phyloP scores from a whole-genome alignment of 768 basidiomycete genomes.

The Plicaturopsis crispa region DNA sequence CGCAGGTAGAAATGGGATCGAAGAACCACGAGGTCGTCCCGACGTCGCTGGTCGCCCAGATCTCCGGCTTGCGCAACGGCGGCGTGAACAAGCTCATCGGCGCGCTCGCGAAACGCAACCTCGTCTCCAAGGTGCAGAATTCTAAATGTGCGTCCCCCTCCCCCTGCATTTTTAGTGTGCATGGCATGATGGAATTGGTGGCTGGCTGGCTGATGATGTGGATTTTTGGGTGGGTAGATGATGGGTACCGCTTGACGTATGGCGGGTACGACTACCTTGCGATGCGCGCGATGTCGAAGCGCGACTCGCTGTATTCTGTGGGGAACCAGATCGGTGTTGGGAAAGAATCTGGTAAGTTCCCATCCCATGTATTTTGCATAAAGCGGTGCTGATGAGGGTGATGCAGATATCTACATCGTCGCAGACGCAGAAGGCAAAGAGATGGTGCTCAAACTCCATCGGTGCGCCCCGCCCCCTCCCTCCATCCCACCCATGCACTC shows the following conservation, averaged over 20 bases:
- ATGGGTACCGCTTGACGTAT: conserved; percentile 95
- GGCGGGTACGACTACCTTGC: conserved; percentile 98
- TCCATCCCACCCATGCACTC: neutral
- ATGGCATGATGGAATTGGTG: too few relatives aligned
- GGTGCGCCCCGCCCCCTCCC: conserved; percentile 37
- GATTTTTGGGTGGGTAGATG: conserved; percentile 68
- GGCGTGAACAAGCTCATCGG: conserved; percentile 92
- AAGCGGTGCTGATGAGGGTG: neutral
- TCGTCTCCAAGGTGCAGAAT: conserved; percentile 87
- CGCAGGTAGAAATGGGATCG: conserved; percentile 92
- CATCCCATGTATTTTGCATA: conserved; percentile 1
- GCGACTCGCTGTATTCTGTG: conserved; percentile 83
- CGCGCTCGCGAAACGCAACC: conserved; percentile 82
- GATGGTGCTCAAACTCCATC: conserved; percentile 89
- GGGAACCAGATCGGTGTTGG: conserved; percentile 99
- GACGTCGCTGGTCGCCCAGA: conserved; percentile 78
- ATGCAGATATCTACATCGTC: conserved; percentile 80
- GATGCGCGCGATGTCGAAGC: conserved; percentile 85
- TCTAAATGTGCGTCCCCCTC: conserved; percentile 61
- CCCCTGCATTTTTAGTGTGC: conserved; percentile 1
- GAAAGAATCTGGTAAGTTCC: conserved; percentile 80
- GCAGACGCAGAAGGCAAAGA: conserved; percentile 79
- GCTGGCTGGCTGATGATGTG: too few relatives aligned
- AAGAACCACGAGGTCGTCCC: conserved; percentile 98
- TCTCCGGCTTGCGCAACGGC: conserved; percentile 87